A percentile compares a stretch with the other conserved stretches of the same genome.
These are phyloP conservation scores for Penicillium chermesinum DNA, from an alignment of 495 filamentous ascomycete genomes.

Conservation along the genomic window DNA sequence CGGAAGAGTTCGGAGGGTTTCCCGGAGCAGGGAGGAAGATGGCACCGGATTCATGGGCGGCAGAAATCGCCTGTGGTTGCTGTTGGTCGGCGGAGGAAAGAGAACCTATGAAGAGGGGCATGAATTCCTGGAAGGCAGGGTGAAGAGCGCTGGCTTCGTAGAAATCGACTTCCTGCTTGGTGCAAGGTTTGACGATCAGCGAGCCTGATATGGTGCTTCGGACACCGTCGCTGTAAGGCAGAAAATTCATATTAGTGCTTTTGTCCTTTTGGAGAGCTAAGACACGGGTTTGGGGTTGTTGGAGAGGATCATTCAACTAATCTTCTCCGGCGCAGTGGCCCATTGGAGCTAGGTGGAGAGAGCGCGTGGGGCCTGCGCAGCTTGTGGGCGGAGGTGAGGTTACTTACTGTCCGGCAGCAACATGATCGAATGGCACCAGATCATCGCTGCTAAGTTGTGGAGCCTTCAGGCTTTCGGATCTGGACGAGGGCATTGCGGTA, in stretches of 20 bases:
- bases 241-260: constrained; percentile 6
- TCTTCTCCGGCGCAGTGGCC: neutral
- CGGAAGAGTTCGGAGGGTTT: constrained; percentile 9
- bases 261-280: neutral
- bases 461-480: constrained; percentile 31
- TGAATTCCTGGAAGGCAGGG: constrained; percentile 66
- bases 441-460: constrained; percentile 43
- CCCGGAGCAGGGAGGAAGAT: constrained; percentile 32
- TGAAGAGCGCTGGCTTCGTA: constrained; percentile 76
- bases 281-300: too few species aligned
- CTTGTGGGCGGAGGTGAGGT: neutral
- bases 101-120: constrained; percentile 81
- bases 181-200: constrained; percentile 93
- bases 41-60: constrained; percentile 33
- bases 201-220: constrained; percentile 79
- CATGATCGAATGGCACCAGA: constrained; percentile 70
- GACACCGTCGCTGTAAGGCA: constrained; percentile 70
- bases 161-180: constrained; percentile 78
- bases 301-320: too few species aligned
- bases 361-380: constrained; percentile 5
- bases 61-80: constrained; percentile 42
- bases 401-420: constrained; percentile 92
- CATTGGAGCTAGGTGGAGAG: neutral
- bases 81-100: constrained; percentile 53
- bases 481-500: constrained; percentile 35